Conservation (phyloP, 2,329 filamentous ascomycete species). For the Colletotrichum truncatum region DNA sequence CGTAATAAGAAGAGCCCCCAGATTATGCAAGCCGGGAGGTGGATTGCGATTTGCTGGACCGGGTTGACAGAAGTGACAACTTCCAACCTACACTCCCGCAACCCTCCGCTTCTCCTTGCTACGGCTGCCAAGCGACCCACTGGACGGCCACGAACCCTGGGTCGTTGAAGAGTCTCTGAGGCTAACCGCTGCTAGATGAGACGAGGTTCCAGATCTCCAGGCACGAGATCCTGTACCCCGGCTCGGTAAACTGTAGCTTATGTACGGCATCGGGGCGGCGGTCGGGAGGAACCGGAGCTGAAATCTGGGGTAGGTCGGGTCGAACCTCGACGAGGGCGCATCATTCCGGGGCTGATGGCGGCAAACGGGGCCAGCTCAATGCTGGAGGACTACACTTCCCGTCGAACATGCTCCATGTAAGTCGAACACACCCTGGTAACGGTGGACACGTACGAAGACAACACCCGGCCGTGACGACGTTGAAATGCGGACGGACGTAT, state of each 20-base stretch:
- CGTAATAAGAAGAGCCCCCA: conserved; percentile 1
- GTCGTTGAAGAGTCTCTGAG: conserved; percentile 17
- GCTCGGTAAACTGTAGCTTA: conserved; percentile 26
- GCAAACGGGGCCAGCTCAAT: conserved; percentile 26
- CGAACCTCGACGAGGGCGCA: conserved; percentile 29
- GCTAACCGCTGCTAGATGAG: conserved; percentile 24
- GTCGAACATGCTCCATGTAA: conserved; percentile 25
- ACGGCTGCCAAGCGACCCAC: conserved; percentile 20
- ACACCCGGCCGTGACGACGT: background rate
- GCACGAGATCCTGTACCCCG: conserved; percentile 27
- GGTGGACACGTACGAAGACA: conserved; percentile 5
- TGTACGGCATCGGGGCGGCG: conserved; percentile 25
- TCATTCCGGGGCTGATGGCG: conserved; percentile 27
- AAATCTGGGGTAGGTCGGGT: conserved; percentile 31
- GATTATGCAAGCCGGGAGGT: conserved; percentile 6
- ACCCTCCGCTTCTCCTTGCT: background rate
- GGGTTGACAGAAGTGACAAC: conserved; percentile 2
- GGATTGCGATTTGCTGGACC: background rate
- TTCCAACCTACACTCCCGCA: conserved; percentile 21
- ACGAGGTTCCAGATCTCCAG: conserved; percentile 29
- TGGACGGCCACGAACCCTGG: conserved; percentile 4
- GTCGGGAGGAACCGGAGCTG: conserved; percentile 30
- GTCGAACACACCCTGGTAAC: conserved; percentile 18
- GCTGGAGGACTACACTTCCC: conserved; percentile 13
- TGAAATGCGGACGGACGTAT: background rate